Conservation (phyloP, 371 early-diverging fungal species). For the Rhizomucor pusillus region DNA sequence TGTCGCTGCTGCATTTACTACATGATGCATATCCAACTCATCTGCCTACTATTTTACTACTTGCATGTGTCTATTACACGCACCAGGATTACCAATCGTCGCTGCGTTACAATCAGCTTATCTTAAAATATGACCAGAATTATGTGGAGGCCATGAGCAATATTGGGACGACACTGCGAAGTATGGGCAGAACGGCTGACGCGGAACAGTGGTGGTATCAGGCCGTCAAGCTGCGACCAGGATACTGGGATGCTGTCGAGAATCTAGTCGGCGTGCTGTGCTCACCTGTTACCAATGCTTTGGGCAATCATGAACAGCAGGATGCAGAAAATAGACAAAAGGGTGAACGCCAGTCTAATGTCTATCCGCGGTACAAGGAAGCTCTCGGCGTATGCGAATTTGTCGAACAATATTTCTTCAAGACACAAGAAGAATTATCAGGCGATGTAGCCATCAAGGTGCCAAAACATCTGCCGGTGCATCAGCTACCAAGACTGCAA, state of each 20-base stretch:
- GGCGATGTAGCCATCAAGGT: slow-evolving; percentile 17
- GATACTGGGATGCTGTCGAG: slow-evolving; percentile 92
- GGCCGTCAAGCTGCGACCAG: slow-evolving; percentile 81
- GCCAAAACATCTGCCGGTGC: slow-evolving; percentile 44
- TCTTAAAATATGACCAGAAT: slow-evolving; percentile 75
- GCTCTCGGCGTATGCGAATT: slow-evolving; percentile 80
- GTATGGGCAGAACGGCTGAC: slow-evolving; percentile 68
- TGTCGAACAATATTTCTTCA: slow-evolving; percentile 66
- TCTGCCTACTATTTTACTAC: slow-evolving; percentile 77
- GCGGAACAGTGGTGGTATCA: slow-evolving; percentile 88
- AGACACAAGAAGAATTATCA: slow-evolving; percentile 8
- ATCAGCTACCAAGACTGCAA: slow-evolving; percentile 68
- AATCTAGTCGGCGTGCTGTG: slow-evolving; percentile 84
- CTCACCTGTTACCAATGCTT: slow-evolving; percentile 15
- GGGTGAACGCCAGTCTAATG: slow-evolving; percentile 4
- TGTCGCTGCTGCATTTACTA: slow-evolving; percentile 63
- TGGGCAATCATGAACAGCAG: not conserved
- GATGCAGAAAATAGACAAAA: not conserved
- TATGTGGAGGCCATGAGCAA: slow-evolving; percentile 93
- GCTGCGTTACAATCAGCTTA: slow-evolving; percentile 75
- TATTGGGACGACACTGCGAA: slow-evolving; percentile 85
- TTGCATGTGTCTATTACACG: slow-evolving; percentile 88
- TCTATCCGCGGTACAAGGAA: slow-evolving; percentile 67
- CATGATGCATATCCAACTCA: slow-evolving; percentile 65
- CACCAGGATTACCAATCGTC: slow-evolving; percentile 70